phyloP scores from a whole-genome alignment of 176 grass and related monocot species.

The Coix lacrymajobi region DNA sequence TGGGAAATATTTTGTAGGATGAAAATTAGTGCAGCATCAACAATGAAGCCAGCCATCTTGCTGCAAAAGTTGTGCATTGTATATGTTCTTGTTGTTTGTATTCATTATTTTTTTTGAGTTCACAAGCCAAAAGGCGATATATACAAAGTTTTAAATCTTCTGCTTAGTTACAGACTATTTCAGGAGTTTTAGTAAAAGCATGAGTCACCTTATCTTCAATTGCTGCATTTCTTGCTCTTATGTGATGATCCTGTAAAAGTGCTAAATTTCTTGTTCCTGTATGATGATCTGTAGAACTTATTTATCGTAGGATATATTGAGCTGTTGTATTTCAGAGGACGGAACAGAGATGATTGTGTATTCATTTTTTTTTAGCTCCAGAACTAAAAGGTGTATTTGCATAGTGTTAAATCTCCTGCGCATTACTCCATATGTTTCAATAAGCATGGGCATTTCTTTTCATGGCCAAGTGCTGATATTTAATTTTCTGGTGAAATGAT shows the following conservation, averaged over 20 bases:
- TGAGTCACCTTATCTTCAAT: neutral
- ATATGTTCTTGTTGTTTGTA: constrained; percentile 25
- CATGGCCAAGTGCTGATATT: neutral
- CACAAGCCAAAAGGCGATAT: constrained; percentile 29
- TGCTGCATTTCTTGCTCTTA: neutral
- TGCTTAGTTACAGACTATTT: neutral
- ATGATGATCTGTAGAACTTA: neutral
- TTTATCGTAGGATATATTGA: neutral
- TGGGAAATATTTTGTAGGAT: constrained; percentile 34
- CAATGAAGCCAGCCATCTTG: neutral
- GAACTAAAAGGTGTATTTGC: neutral
- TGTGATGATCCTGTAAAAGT: neutral
- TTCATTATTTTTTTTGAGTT: constrained; percentile 36
- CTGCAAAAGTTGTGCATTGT: constrained; percentile 24
- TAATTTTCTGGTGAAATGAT: neutral
- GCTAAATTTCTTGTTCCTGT: neutral
- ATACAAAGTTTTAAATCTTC: neutral
- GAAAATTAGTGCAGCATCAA: constrained; percentile 9
- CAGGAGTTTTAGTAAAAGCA: neutral
- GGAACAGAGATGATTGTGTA: neutral
- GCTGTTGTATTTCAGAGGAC: neutral
- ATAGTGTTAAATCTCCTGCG: neutral
- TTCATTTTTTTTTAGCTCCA: neutral
- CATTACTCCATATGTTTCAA: neutral
- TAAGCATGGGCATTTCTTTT: neutral